A percentile compares a stretch with the other conserved stretches of the same genome.
Conservation (phyloP, 2,329 filamentous ascomycete species). For the Blastomyces emzantsi region DNA sequence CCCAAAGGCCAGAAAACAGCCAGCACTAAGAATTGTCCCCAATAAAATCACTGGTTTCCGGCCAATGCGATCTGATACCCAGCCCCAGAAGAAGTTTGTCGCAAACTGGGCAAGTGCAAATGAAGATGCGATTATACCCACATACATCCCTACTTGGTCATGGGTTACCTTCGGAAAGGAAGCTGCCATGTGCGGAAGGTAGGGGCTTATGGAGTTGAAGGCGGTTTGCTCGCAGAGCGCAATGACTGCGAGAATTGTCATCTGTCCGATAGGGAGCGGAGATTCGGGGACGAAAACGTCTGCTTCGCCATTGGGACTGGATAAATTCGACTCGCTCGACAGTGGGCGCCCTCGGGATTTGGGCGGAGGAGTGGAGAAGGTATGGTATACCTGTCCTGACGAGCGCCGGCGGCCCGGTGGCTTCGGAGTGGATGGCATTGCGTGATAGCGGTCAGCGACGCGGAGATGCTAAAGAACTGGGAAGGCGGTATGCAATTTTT, state of each 20-base stretch:
- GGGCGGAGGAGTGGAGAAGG: slow-evolving; percentile 41
- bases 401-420: slow-evolving; percentile 25
- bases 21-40: slow-evolving; percentile 72
- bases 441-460: background rate
- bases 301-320: slow-evolving; percentile 24
- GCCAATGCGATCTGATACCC: slow-evolving; percentile 67
- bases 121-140: slow-evolving; percentile 78
- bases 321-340: slow-evolving; percentile 35
- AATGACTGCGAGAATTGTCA: slow-evolving; percentile 76
- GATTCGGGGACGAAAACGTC: slow-evolving; percentile 38
- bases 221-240: slow-evolving; percentile 92
- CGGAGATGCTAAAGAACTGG: background rate
- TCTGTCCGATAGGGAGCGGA: slow-evolving; percentile 72
- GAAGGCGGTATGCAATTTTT: background rate
- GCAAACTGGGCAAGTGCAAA: slow-evolving; percentile 89
- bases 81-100: slow-evolving; percentile 89
- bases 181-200: slow-evolving; percentile 84
- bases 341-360: slow-evolving; percentile 39
- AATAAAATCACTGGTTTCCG: slow-evolving; percentile 73
- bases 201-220: slow-evolving; percentile 91
- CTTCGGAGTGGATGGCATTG: slow-evolving; percentile 4
- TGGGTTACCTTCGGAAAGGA: slow-evolving; percentile 71
- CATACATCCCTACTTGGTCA: slow-evolving; percentile 70
- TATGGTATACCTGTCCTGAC: slow-evolving; percentile 40
- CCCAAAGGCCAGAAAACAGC: slow-evolving; percentile 77